Evolutionary conservation across 768 basidiomycete genomes (phyloP).

Genomic region (Amyloporia xantha): DNA sequence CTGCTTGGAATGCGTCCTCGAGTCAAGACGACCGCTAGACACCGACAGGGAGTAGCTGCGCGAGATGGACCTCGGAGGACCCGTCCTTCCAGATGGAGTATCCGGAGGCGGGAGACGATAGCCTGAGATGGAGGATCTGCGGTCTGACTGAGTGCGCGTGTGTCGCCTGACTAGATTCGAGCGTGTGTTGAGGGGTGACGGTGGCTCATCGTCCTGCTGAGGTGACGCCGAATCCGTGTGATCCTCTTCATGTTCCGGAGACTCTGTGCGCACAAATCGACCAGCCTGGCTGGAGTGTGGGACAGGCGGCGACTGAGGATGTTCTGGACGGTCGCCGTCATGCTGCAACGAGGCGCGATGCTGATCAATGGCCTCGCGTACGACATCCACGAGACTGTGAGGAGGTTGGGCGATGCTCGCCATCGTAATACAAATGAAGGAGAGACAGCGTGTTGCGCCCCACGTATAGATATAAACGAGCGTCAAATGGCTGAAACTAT

Average conservation of each 20-base stretch:
- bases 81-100: slow-evolving; percentile 62
- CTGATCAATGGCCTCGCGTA: slow-evolving; percentile 13
- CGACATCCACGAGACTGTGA: slow-evolving; percentile 13
- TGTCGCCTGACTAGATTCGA: not conserved
- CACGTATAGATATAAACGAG: too few species aligned
- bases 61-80: slow-evolving; percentile 68
- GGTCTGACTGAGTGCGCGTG: not conserved
- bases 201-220: slow-evolving; percentile 4
- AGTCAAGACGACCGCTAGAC: slow-evolving; percentile 27
- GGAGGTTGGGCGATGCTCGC: slow-evolving; percentile 18
- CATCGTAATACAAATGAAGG: too few species aligned
- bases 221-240: not conserved
- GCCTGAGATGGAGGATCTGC: slow-evolving; percentile 9
- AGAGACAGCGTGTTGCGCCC: too few species aligned
- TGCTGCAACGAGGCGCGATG: slow-evolving; percentile 5
- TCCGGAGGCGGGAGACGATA: slow-evolving; percentile 10
- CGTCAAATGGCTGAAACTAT: too few species aligned
- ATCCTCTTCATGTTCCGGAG: not conserved
- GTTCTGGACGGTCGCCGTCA: slow-evolving; percentile 13
- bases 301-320: slow-evolving; percentile 12
- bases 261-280: not conserved
- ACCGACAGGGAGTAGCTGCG: slow-evolving; percentile 50
- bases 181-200: not conserved
- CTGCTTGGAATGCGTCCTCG: slow-evolving; percentile 13
- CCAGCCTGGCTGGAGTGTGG: not conserved